A percentile compares a stretch with the other conserved stretches of the same genome.
phyloP scores from a whole-genome alignment of 352 stramenopile genomes.

The Globisporangium mamillatum region DNA sequence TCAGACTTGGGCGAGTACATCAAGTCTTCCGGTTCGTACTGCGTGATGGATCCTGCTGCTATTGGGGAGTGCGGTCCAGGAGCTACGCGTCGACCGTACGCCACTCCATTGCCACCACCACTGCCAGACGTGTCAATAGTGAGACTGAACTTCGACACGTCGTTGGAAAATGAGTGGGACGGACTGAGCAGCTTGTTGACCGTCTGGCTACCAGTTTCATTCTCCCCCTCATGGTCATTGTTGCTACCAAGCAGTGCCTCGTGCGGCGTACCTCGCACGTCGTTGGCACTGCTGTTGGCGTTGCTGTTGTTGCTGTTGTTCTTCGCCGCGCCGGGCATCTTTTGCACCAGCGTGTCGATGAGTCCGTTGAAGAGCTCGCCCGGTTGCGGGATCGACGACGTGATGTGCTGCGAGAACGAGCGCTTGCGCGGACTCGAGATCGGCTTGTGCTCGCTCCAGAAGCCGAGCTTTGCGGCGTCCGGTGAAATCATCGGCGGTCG shows the following conservation, averaged over 20 bases:
- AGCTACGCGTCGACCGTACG: constrained; percentile 13
- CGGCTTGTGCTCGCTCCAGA: constrained; percentile 79
- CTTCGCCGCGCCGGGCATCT: constrained; percentile 40
- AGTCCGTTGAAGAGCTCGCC: constrained; percentile 65
- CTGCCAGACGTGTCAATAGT: constrained; percentile 46
- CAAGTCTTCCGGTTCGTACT: constrained; percentile 21
- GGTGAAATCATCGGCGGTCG: constrained; percentile 46
- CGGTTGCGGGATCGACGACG: constrained; percentile 62
- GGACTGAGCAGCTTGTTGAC: constrained; percentile 1
- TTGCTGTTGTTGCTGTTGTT: constrained; percentile 20
- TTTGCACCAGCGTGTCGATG: constrained; percentile 68
- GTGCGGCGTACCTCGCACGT: constrained; percentile 19
- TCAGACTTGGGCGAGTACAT: constrained; percentile 67
- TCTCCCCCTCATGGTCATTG: constrained; percentile 3
- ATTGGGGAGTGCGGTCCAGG: constrained; percentile 8
- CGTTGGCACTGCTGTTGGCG: background rate
- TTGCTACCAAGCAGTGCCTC: constrained; percentile 33
- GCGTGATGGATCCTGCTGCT: background rate
- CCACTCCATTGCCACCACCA: background rate
- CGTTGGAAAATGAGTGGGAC: constrained; percentile 28
- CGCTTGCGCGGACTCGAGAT: constrained; percentile 54
- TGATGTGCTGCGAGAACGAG: constrained; percentile 74
- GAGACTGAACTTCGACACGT: constrained; percentile 29
- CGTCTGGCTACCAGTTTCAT: constrained; percentile 11
- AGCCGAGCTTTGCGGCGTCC: constrained; percentile 64